These are phyloP conservation scores for Apiospora hydei DNA, from an alignment of 2,329 filamentous ascomycete species.

Conservation along the genomic window DNA sequence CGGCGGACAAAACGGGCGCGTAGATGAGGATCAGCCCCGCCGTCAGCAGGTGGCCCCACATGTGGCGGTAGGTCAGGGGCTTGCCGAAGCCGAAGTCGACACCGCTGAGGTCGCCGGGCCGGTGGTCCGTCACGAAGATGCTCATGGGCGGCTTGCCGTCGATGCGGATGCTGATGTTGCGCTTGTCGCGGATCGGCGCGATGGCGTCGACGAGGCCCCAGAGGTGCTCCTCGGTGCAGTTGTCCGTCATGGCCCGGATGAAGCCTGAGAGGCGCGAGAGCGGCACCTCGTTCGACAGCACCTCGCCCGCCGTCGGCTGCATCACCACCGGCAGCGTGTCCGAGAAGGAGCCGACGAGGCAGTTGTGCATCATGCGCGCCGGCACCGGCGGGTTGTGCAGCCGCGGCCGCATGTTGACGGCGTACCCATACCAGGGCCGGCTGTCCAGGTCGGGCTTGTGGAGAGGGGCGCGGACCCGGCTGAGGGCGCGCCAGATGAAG, in stretches of 20 bases:
- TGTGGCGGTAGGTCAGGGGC: slow-evolving; percentile 31
- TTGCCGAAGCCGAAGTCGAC: slow-evolving; percentile 34
- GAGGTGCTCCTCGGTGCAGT: slow-evolving; percentile 21
- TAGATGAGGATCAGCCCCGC: slow-evolving; percentile 31
- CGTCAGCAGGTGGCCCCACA: slow-evolving; percentile 29
- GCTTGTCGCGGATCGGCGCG: neutral
- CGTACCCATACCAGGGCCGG: slow-evolving; percentile 45
- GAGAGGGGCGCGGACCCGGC: slow-evolving; percentile 43
- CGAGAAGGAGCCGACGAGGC: slow-evolving; percentile 41
- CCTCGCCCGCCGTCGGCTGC: slow-evolving; percentile 27
- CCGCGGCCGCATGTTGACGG: slow-evolving; percentile 48
- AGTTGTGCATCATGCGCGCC: slow-evolving; percentile 45
- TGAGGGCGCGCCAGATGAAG: slow-evolving; percentile 49
- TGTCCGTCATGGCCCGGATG: slow-evolving; percentile 29
- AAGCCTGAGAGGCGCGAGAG: slow-evolving; percentile 2
- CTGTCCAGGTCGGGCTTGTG: slow-evolving; percentile 42
- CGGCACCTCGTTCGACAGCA: neutral
- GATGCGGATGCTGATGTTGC: slow-evolving; percentile 26
- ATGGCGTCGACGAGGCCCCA: neutral
- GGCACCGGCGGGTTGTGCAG: slow-evolving; percentile 44
- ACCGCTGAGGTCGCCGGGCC: slow-evolving; percentile 29
- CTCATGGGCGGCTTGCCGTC: slow-evolving; percentile 27
- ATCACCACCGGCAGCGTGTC: slow-evolving; percentile 14
- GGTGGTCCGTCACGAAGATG: slow-evolving; percentile 32
- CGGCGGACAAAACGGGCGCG: slow-evolving; percentile 27